These are phyloP conservation scores for Hevea brasiliensis DNA, from an alignment of 345 rosid genomes.

Conservation along the genomic window DNA sequence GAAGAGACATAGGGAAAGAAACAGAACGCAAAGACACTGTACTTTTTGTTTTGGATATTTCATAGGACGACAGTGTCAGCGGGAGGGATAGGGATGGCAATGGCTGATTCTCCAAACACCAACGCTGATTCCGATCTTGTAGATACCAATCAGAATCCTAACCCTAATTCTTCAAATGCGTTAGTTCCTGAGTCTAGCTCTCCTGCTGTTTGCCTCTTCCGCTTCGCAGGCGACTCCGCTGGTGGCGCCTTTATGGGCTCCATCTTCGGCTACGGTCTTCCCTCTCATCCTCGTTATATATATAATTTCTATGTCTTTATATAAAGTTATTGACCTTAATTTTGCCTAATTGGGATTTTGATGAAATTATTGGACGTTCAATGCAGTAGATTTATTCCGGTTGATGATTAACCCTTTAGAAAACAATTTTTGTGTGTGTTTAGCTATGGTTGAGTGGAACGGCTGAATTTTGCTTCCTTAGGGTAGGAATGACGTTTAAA, in stretches of 20 bases:
- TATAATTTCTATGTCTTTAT: too few relatives aligned
- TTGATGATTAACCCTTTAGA: neutral
- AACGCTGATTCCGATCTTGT: conserved; percentile 16
- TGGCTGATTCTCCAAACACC: conserved; percentile 29
- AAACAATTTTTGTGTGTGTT: neutral
- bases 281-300: neutral
- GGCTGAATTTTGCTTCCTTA: neutral
- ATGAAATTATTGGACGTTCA: too few relatives aligned
- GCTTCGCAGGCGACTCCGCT: conserved; percentile 72
- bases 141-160: conserved; percentile 12
- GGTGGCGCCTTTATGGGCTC: conserved; percentile 93
- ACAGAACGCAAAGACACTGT: neutral
- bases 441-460: neutral
- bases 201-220: conserved; percentile 68
- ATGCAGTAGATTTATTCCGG: too few relatives aligned
- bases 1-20: neutral
- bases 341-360: neutral
- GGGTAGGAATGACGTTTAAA: neutral
- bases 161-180: conserved; percentile 33
- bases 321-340: neutral
- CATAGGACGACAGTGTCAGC: neutral
- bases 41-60: neutral
- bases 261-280: conserved; percentile 73
- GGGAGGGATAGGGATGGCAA: conserved; percentile 5
- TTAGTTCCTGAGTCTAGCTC: conserved; percentile 41